Conservation (phyloP, 164 flowering plant genomes). For the Kalanchoe fedtschenkoi region DNA sequence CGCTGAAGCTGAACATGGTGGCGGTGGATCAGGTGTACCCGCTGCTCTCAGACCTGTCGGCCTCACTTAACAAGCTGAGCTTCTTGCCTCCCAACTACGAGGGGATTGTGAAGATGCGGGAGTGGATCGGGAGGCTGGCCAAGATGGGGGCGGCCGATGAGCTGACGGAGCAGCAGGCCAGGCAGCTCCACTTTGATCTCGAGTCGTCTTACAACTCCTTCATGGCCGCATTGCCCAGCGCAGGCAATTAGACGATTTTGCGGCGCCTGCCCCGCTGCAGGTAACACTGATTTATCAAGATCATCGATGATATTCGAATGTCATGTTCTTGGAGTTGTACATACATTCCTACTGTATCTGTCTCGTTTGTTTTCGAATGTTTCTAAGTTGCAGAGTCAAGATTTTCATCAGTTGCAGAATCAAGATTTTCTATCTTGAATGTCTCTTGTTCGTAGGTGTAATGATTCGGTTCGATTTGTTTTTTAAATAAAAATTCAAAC, state of each 20-base stretch:
- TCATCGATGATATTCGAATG: too few relatives aligned
- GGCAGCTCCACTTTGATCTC: slow-evolving; percentile 90
- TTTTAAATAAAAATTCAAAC: too few relatives aligned
- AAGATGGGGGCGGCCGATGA: slow-evolving; percentile 98
- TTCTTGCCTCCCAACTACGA: slow-evolving; percentile 71
- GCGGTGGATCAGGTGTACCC: slow-evolving; percentile 94
- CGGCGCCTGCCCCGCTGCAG: too few relatives aligned
- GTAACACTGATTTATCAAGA: too few relatives aligned
- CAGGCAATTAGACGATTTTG: slow-evolving; percentile 42
- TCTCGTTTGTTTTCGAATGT: too few relatives aligned
- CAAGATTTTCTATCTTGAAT: too few relatives aligned
- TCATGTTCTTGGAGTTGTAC: too few relatives aligned
- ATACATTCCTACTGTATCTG: too few relatives aligned
- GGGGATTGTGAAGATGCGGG: slow-evolving; percentile 82
- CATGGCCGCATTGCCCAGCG: slow-evolving; percentile 86
- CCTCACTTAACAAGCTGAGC: slow-evolving; percentile 58
- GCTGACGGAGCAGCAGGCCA: slow-evolving; percentile 85
- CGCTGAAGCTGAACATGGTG: slow-evolving; percentile 76
- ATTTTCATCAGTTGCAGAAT: too few relatives aligned
- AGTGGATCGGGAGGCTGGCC: slow-evolving; percentile 72
- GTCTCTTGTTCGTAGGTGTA: too few relatives aligned
- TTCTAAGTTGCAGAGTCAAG: too few relatives aligned
- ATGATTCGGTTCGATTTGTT: too few relatives aligned
- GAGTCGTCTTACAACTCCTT: slow-evolving; percentile 91
- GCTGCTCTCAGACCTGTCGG: slow-evolving; percentile 56